phyloP scores from a whole-genome alignment of 2,329 filamentous ascomycete genomes.

The Clonostachys solani region DNA sequence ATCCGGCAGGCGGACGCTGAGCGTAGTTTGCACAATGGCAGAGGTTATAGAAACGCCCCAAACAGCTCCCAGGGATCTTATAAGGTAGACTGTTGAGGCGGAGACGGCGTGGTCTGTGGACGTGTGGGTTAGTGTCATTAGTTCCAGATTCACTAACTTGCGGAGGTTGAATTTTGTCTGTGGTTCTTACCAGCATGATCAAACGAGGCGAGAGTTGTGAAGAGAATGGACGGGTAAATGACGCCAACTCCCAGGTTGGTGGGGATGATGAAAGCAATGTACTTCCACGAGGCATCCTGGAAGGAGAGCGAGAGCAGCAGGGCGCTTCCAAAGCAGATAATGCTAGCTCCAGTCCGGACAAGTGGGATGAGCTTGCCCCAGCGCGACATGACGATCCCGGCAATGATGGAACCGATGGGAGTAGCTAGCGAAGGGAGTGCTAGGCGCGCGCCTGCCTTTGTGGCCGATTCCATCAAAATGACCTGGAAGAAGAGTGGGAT shows the following conservation, averaged over 20 bases:
- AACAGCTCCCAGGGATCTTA: slow-evolving; percentile 58
- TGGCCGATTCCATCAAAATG: slow-evolving; percentile 59
- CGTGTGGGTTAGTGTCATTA: slow-evolving; percentile 1
- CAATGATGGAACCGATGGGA: slow-evolving; percentile 50
- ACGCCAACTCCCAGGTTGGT: slow-evolving; percentile 58
- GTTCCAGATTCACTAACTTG: not conserved
- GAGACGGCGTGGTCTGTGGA: slow-evolving; percentile 55
- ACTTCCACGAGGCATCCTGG: slow-evolving; percentile 47
- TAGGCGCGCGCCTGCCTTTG: slow-evolving; percentile 59
- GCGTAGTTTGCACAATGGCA: slow-evolving; percentile 57
- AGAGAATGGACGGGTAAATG: slow-evolving; percentile 52
- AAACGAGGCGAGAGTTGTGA: slow-evolving; percentile 59
- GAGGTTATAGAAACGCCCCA: slow-evolving; percentile 62
- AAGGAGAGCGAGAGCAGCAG: slow-evolving; percentile 45
- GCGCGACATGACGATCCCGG: slow-evolving; percentile 55
- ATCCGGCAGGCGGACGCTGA: slow-evolving; percentile 47
- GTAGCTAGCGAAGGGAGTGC: slow-evolving; percentile 58
- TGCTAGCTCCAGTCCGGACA: slow-evolving; percentile 42
- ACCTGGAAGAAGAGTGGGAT: slow-evolving; percentile 68
- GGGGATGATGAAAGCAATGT: slow-evolving; percentile 52
- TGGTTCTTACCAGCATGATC: slow-evolving; percentile 49
- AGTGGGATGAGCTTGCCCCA: slow-evolving; percentile 47
- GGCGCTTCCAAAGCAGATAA: slow-evolving; percentile 50
- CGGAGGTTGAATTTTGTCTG: not conserved
- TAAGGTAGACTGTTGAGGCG: slow-evolving; percentile 58